These are phyloP conservation scores for Hypoxylon fragiforme DNA, from an alignment of 495 filamentous ascomycete species.

Conservation along the genomic window DNA sequence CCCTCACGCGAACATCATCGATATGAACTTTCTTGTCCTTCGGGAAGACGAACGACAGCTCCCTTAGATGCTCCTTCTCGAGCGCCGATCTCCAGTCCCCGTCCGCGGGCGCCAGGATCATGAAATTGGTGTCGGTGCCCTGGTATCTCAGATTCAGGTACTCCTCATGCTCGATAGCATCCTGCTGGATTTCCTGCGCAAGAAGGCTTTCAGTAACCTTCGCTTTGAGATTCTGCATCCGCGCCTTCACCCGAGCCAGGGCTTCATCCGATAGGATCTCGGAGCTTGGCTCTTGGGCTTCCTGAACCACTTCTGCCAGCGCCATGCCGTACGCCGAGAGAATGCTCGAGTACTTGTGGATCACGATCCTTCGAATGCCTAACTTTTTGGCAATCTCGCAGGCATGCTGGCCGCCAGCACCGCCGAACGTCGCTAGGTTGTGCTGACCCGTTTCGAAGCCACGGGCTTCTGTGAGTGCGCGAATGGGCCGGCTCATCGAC, in stretches of 20 bases:
- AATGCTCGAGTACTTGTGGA: constrained; percentile 92
- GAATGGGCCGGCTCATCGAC: constrained; percentile 91
- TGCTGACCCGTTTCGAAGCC: constrained; percentile 91
- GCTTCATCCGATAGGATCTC: constrained; percentile 60
- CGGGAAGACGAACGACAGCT: constrained; percentile 64
- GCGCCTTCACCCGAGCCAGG: constrained; percentile 61
- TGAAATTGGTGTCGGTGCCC: constrained; percentile 87
- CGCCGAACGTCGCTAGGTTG: constrained; percentile 88
- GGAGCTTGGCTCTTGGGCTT: constrained; percentile 86
- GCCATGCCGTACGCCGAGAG: constrained; percentile 97
- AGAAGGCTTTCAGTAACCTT: constrained; percentile 62
- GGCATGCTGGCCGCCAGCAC: constrained; percentile 94
- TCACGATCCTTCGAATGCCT: constrained; percentile 82
- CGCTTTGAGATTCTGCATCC: constrained; percentile 65
- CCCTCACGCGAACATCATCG: constrained; percentile 86
- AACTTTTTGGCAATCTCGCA: constrained; percentile 92
- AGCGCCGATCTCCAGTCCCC: constrained; percentile 73
- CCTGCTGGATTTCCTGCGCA: constrained; percentile 73
- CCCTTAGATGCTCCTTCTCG: constrained; percentile 65
- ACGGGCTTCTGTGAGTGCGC: constrained; percentile 88
- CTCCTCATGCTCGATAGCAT: constrained; percentile 68
- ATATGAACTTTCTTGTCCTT: constrained; percentile 55
- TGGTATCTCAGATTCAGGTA: constrained; percentile 89
- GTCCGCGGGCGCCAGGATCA: constrained; percentile 67
- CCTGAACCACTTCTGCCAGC: constrained; percentile 90